Evolutionary conservation across 805 yeast species (phyloP).

Genomic region (Pichia thaimueangensis): DNA sequence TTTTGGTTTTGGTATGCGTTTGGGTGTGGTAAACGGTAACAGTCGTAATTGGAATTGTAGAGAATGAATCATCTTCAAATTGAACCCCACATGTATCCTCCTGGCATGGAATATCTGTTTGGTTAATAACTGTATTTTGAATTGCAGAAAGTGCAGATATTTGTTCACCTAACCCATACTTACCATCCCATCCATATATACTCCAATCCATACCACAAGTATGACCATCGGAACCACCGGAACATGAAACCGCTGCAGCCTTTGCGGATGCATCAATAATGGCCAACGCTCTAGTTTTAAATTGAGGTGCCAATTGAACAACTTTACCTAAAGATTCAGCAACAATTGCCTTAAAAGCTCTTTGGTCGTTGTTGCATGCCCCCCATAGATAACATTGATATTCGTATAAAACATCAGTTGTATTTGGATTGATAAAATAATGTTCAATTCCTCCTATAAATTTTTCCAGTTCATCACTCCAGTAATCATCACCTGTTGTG

Average conservation of each 20-base stretch:
- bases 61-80: slow-evolving; percentile 1
- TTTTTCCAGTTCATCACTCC: slow-evolving; percentile 36
- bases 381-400: slow-evolving; percentile 45
- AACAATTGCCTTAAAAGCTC: slow-evolving; percentile 54
- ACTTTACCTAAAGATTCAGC: slow-evolving; percentile 13
- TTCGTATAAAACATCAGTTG: slow-evolving; percentile 46
- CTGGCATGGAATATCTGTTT: slow-evolving; percentile 8
- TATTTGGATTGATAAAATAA: slow-evolving; percentile 29
- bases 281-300: slow-evolving; percentile 33
- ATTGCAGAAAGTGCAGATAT: slow-evolving; percentile 66
- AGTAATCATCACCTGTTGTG: slow-evolving; percentile 41
- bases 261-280: slow-evolving; percentile 38
- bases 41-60: slow-evolving; percentile 5
- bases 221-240: slow-evolving; percentile 67
- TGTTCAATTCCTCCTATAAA: slow-evolving; percentile 36
- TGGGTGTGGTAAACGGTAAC: slow-evolving; percentile 5
- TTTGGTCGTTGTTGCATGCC: slow-evolving; percentile 65
- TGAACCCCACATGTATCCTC: slow-evolving; percentile 9
- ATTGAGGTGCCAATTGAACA: slow-evolving; percentile 41
- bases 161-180: slow-evolving; percentile 74
- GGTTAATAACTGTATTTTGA: slow-evolving; percentile 44
- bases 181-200: slow-evolving; percentile 51
- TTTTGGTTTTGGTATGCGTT: slow-evolving; percentile 3
- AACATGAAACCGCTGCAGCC: slow-evolving; percentile 69
- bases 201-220: slow-evolving; percentile 75